Conservation (phyloP, 805 yeast genomes). For the Kregervanrija pseudodelftensis region DNA sequence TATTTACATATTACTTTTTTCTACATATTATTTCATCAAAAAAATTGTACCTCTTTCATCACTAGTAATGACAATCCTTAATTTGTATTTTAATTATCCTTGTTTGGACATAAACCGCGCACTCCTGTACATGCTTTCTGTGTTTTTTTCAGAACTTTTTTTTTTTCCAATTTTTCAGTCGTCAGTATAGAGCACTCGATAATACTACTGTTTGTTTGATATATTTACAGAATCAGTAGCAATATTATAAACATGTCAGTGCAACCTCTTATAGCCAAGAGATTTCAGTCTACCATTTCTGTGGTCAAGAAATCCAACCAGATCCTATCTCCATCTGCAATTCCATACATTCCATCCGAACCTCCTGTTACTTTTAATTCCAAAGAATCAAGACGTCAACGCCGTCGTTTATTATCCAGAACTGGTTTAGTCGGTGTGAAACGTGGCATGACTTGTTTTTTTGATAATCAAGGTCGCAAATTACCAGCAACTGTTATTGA, state of each 20-base stretch:
- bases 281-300: constrained; percentile 6
- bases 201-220: too few species aligned
- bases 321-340: constrained; percentile 40
- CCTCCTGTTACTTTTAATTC: constrained; percentile 57
- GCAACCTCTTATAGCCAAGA: constrained; percentile 1
- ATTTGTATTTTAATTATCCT: too few species aligned
- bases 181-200: too few species aligned
- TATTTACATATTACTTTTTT: not conserved
- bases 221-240: too few species aligned
- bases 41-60: not conserved
- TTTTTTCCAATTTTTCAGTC: too few species aligned
- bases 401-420: constrained; percentile 68
- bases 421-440: constrained; percentile 83
- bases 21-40: not conserved
- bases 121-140: constrained; percentile 1
- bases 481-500: constrained; percentile 84
- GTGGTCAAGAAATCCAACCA: constrained; percentile 10
- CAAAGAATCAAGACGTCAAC: constrained; percentile 57
- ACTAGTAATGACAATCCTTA: too few species aligned
- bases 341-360: constrained; percentile 39
- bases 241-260: not conserved
- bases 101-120: not conserved
- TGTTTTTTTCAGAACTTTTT: too few species aligned
- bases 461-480: constrained; percentile 58
- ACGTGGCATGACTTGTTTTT: constrained; percentile 87